Conservation (phyloP, 176 grass and related monocot species). For the Calamus simplicifolius region DNA sequence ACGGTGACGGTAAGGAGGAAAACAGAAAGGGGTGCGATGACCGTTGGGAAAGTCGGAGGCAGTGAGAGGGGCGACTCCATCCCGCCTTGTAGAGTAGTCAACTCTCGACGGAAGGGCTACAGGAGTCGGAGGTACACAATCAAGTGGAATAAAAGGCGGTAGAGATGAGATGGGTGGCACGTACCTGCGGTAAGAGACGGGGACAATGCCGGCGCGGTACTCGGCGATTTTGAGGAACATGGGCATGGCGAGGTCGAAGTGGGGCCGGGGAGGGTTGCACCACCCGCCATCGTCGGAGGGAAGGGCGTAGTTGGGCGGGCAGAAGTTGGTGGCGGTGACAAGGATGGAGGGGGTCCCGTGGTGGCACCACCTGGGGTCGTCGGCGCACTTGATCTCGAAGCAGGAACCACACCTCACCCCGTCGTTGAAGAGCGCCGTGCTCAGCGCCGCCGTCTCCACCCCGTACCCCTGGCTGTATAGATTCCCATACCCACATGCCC, state of each 20-base stretch:
- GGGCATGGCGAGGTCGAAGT: constrained; percentile 87
- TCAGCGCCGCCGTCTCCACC: constrained; percentile 56
- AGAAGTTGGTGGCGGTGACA: constrained; percentile 67
- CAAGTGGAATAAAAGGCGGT: too few species aligned
- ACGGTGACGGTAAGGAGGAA: too few species aligned
- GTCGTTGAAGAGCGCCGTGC: constrained; percentile 55
- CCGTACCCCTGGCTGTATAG: constrained; percentile 51
- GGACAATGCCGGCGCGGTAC: constrained; percentile 84
- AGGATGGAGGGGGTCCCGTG: constrained; percentile 29
- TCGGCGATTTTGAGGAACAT: constrained; percentile 84
- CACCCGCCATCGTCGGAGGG: constrained; percentile 58
- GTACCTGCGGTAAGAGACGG: constrained; percentile 70
- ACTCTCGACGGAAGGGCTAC: too few species aligned
- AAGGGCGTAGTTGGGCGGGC: constrained; percentile 55
- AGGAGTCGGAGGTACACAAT: too few species aligned
- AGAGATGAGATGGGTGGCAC: too few species aligned
- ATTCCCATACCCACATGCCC: constrained; percentile 55
- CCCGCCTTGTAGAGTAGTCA: too few species aligned
- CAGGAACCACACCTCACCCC: constrained; percentile 47
- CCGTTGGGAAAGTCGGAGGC: too few species aligned
- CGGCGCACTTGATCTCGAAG: constrained; percentile 43
- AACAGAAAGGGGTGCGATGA: too few species aligned
- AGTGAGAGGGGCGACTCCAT: too few species aligned
- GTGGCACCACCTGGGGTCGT: constrained; percentile 33
- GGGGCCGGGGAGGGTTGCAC: constrained; percentile 49